Evolutionary conservation across 1,139 yeast genomes (phyloP).

Genomic region (Taphrina deformans): DNA sequence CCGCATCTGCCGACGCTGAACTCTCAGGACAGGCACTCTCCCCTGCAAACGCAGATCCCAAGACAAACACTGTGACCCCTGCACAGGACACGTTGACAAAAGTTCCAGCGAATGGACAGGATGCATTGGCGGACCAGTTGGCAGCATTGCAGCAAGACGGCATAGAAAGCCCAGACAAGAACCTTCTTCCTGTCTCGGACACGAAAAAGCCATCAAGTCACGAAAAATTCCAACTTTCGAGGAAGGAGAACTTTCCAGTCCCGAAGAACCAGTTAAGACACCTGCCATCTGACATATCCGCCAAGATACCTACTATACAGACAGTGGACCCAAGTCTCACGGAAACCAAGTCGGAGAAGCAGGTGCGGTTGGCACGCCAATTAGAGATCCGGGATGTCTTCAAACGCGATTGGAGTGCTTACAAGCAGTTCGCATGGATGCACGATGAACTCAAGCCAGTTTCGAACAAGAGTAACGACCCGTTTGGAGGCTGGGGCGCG

Average conservation of each 20-base stretch:
- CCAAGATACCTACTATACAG: constrained; percentile 21
- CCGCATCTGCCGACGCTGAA: background rate
- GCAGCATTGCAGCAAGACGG: background rate
- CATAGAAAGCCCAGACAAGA: background rate
- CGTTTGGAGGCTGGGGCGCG: constrained; percentile 88
- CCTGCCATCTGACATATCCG: background rate
- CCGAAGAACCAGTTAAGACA: background rate
- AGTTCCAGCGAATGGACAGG: background rate
- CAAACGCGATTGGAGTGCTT: constrained; percentile 69
- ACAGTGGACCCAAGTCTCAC: constrained; percentile 13
- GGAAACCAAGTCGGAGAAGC: constrained; percentile 45
- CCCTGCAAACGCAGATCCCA: background rate
- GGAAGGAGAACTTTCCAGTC: constrained; percentile 25
- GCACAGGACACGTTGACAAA: background rate
- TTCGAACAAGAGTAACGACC: constrained; percentile 61
- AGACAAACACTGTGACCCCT: background rate
- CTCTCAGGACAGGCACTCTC: background rate
- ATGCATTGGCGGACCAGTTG: background rate
- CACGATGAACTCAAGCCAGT: constrained; percentile 67
- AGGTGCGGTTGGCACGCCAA: constrained; percentile 45
- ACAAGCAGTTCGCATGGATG: constrained; percentile 82
- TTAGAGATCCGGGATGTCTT: constrained; percentile 55
- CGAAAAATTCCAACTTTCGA: constrained; percentile 4
- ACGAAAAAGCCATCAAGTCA: background rate
- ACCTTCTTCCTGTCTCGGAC: background rate